phyloP scores from a whole-genome alignment of 1,284 basidiomycete species.

The Austroboletus novae-zelandiae region DNA sequence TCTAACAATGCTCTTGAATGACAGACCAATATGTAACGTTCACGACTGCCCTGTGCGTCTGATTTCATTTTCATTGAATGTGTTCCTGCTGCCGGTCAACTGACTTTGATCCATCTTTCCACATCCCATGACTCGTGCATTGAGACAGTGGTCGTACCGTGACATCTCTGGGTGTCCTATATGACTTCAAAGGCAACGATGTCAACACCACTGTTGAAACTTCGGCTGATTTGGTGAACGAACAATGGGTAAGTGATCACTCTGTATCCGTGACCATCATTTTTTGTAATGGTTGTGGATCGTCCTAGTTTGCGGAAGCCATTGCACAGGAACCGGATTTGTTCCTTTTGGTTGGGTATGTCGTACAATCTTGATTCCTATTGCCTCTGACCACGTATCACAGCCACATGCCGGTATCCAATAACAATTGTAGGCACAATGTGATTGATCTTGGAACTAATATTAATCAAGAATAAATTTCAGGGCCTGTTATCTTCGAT shows the following conservation, averaged over 20 bases:
- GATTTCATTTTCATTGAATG: not conserved
- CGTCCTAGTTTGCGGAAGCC: constrained; percentile 69
- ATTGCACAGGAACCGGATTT: constrained; percentile 80
- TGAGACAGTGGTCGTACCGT: constrained; percentile 59
- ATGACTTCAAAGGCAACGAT: constrained; percentile 65
- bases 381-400: not conserved
- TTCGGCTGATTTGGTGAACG: constrained; percentile 73
- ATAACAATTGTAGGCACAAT: constrained; percentile 53
- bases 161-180: constrained; percentile 79
- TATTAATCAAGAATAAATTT: not conserved
- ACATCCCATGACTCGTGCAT: not conserved
- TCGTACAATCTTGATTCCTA: not conserved
- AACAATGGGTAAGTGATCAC: constrained; percentile 55
- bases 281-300: not conserved
- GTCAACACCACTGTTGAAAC: constrained; percentile 72
- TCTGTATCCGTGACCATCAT: not conserved
- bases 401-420: constrained; percentile 69
- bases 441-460: not conserved
- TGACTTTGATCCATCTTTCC: too few species aligned
- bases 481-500: constrained; percentile 70
- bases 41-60: constrained; percentile 63
- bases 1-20: not conserved
- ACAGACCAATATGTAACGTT: constrained; percentile 71
- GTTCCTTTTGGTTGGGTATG: constrained; percentile 70
- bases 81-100: not conserved